A percentile compares a stretch with the other conserved stretches of the same genome.
Evolutionary conservation across 129 eudicot genomes (phyloP).

Genomic region (Oenanthe sinensis): DNA sequence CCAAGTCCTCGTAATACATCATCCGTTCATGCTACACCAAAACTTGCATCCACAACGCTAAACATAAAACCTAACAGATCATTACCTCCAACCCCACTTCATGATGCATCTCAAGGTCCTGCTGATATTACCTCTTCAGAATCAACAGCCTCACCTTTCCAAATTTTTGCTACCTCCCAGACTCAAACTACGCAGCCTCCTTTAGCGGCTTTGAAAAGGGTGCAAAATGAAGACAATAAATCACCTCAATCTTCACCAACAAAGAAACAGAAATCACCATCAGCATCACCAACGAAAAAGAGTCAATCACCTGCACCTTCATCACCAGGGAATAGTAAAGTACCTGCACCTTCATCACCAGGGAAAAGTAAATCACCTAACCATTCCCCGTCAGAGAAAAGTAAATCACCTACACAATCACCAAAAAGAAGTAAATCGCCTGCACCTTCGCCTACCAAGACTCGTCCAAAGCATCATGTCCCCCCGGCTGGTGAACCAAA

Average conservation of each 20-base stretch:
- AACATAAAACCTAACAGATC: slow-evolving; percentile 2
- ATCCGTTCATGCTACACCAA: not conserved
- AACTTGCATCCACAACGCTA: not conserved
- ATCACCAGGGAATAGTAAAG: not conserved
- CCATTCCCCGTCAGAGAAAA: not conserved
- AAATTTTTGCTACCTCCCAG: slow-evolving; percentile 15
- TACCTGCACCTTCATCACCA: slow-evolving; percentile 6
- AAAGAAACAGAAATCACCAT: slow-evolving; percentile 1
- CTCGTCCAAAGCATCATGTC: slow-evolving; percentile 14
- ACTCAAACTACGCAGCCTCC: slow-evolving; percentile 15
- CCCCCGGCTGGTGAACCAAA: slow-evolving; percentile 5
- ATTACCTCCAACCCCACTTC: not conserved
- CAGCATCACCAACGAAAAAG: not conserved
- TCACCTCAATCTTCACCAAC: slow-evolving; percentile 7
- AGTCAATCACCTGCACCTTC: slow-evolving; percentile 10
- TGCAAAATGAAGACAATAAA: not conserved
- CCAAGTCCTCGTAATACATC: not conserved
- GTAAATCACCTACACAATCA: slow-evolving; percentile 8
- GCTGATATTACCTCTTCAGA: slow-evolving; percentile 10
- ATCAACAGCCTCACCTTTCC: slow-evolving; percentile 14
- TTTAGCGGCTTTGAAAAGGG: slow-evolving; percentile 12
- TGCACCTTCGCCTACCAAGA: not conserved
- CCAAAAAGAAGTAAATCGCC: not conserved
- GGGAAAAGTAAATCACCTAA: not conserved
- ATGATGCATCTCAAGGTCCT: not conserved